Conservation (phyloP, 129 eudicot species). For the Flaveria trinervia region DNA sequence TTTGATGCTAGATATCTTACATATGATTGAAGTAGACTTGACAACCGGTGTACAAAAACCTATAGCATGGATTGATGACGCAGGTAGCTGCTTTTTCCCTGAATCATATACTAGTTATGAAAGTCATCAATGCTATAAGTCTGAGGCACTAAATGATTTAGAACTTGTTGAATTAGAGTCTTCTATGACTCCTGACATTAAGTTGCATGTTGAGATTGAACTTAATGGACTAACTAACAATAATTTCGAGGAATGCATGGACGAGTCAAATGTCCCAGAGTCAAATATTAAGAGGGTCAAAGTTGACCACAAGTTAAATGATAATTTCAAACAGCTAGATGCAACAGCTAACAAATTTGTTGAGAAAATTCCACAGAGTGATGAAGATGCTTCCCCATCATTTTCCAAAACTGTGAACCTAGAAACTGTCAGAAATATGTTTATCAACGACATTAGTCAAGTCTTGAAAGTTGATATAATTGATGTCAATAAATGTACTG, state of each 20-base stretch:
- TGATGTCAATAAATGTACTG: slow-evolving; percentile 30
- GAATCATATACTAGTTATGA: slow-evolving; percentile 38
- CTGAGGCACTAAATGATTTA: slow-evolving; percentile 28
- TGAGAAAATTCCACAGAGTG: slow-evolving; percentile 38
- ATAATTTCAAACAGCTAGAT: slow-evolving; percentile 31
- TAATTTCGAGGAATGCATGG: slow-evolving; percentile 50
- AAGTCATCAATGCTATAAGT: slow-evolving; percentile 32
- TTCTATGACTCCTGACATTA: slow-evolving; percentile 41
- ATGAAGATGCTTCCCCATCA: slow-evolving; percentile 24
- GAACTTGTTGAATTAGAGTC: slow-evolving; percentile 31
- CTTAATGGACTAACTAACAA: slow-evolving; percentile 43
- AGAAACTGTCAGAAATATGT: slow-evolving; percentile 51
- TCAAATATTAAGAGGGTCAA: slow-evolving; percentile 49
- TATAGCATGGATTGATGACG: slow-evolving; percentile 72
- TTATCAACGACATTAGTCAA: slow-evolving; percentile 31
- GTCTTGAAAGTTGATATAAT: slow-evolving; percentile 28
- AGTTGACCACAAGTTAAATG: slow-evolving; percentile 33
- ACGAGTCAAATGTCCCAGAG: slow-evolving; percentile 50
- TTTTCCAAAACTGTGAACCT: slow-evolving; percentile 20
- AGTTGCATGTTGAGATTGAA: slow-evolving; percentile 60
- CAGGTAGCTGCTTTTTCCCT: slow-evolving; percentile 59
- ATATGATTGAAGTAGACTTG: slow-evolving; percentile 55
- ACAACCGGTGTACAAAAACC: slow-evolving; percentile 53
- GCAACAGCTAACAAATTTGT: slow-evolving; percentile 30
- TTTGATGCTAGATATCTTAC: slow-evolving; percentile 47